Evolutionary conservation across 1,139 yeast species (phyloP), one percentile per base, ranked within the genome.

Genomic region (Pichiaceae sp.): DNA sequence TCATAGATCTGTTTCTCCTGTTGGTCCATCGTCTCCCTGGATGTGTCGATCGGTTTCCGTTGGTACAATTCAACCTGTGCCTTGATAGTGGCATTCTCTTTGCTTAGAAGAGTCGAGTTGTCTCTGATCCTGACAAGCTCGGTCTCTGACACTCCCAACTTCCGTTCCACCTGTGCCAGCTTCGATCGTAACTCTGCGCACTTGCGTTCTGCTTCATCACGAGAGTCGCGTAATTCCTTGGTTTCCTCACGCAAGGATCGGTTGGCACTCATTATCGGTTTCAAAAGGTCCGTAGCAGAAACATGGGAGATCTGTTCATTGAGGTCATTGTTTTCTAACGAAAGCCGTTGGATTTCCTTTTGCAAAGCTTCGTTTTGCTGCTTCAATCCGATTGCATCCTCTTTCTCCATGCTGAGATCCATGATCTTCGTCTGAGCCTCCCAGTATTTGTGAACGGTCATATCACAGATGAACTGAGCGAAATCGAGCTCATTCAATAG

Each of bases 401-500:
- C 35, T 2, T 30, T 3, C 14, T 34, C 27, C 29, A 30, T 40
- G 23, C 45, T 48, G 29, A 66, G 52, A 28, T 56, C 60, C 24
- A 44, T 41, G 19, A 52, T 44, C 39, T 48, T 49, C n/a, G 44
- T 44, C 26, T 57, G 41, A 34, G 53, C 47, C 27, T 59, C 63
- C 23, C 56, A 50, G 42, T 57, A 59, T 38, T 55, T 53, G 17
- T 52, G 46, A 43, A 72, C 70, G 38, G 67, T 68, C 44, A 76
- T 63, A 40, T 69, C 66, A 41, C 72, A 73, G 53, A 76, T 56
- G 51, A 74, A 78, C 37, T 69, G 64, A 8, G 75, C 63, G 51
- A 80, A 79, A 36, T 78, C 82, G 33, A 78, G 60, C 51, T 80
- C 89, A 50, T 79, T 80, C 39, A 70, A 68, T 41, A 70, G 53